Evolutionary conservation across 2,329 filamentous ascomycete genomes (phyloP).

Genomic region (Fusarium sp.): DNA sequence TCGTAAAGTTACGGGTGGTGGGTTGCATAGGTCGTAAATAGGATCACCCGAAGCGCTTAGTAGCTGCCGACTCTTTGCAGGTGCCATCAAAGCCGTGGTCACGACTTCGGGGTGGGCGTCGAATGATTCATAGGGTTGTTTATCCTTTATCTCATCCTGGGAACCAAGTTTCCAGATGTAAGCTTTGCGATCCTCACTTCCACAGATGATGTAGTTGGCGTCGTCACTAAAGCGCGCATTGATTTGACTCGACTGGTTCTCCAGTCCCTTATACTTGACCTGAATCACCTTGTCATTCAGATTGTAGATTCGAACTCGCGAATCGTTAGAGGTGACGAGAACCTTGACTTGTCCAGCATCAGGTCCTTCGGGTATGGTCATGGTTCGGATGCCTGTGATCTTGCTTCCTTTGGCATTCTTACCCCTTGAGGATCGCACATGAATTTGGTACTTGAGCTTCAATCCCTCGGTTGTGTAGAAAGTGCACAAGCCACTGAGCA

Average conservation of each 20-base stretch:
- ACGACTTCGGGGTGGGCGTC: slow-evolving; percentile 91
- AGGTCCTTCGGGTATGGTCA: slow-evolving; percentile 61
- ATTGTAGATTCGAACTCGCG: slow-evolving; percentile 89
- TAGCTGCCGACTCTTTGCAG: slow-evolving; percentile 78
- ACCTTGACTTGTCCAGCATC: slow-evolving; percentile 78
- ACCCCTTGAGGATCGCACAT: slow-evolving; percentile 91
- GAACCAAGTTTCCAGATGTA: slow-evolving; percentile 81
- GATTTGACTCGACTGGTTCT: slow-evolving; percentile 91
- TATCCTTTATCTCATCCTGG: slow-evolving; percentile 76
- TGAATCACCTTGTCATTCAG: slow-evolving; percentile 86
- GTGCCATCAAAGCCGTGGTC: slow-evolving; percentile 88
- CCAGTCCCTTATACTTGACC: slow-evolving; percentile 89
- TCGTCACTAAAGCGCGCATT: slow-evolving; percentile 90
- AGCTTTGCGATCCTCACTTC: slow-evolving; percentile 88
- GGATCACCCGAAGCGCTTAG: slow-evolving; percentile 87
- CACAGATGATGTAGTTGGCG: slow-evolving; percentile 86
- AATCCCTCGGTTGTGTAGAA: slow-evolving; percentile 95
- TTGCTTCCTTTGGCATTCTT: slow-evolving; percentile 97
- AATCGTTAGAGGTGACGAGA: slow-evolving; percentile 94
- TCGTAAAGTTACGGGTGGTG: slow-evolving; percentile 85
- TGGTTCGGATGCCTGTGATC: slow-evolving; percentile 91
- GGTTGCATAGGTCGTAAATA: slow-evolving; percentile 96
- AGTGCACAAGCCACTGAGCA: slow-evolving; percentile 83
- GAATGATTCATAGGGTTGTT: slow-evolving; percentile 86
- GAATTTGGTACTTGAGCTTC: slow-evolving; percentile 84